phyloP scores from a whole-genome alignment of 2,329 filamentous ascomycete genomes.

The Fusarium multiceps region DNA sequence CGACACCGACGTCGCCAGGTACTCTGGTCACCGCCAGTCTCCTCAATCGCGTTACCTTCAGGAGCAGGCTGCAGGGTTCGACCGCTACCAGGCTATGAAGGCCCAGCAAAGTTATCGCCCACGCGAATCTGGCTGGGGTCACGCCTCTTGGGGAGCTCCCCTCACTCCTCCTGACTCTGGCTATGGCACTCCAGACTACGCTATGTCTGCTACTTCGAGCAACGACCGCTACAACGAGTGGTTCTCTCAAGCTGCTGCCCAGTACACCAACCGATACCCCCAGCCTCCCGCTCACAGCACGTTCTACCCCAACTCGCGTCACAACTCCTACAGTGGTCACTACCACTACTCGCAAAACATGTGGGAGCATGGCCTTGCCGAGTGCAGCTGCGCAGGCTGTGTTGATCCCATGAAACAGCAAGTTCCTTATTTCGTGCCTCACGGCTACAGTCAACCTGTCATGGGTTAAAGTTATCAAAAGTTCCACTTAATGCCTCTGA shows the following conservation, averaged over 20 bases:
- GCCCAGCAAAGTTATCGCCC: constrained; percentile 55
- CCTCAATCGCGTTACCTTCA: constrained; percentile 61
- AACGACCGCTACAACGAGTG: constrained; percentile 69
- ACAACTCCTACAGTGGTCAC: constrained; percentile 55
- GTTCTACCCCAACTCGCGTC: constrained; percentile 55
- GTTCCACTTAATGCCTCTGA: constrained; percentile 37
- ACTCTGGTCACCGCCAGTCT: constrained; percentile 52
- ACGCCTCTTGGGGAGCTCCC: constrained; percentile 61
- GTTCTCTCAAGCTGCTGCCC: constrained; percentile 60
- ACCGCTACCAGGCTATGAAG: constrained; percentile 61
- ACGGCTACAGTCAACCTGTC: constrained; percentile 65
- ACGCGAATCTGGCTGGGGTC: constrained; percentile 59
- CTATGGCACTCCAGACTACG: constrained; percentile 70
- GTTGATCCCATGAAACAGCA: constrained; percentile 60
- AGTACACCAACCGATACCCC: constrained; percentile 59
- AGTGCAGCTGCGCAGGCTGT: constrained; percentile 63
- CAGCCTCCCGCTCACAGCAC: constrained; percentile 55
- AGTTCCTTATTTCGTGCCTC: constrained; percentile 60
- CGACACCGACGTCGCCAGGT: constrained; percentile 56
- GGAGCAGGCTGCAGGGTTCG: constrained; percentile 67
- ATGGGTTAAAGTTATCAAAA: constrained; percentile 57
- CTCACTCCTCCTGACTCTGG: constrained; percentile 71
- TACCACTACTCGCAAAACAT: constrained; percentile 60
- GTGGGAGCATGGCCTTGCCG: constrained; percentile 64
- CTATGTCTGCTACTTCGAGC: constrained; percentile 64